These are phyloP conservation scores for Xanthoconium stramineum DNA, from an alignment of 768 basidiomycete species.

Conservation along the genomic window DNA sequence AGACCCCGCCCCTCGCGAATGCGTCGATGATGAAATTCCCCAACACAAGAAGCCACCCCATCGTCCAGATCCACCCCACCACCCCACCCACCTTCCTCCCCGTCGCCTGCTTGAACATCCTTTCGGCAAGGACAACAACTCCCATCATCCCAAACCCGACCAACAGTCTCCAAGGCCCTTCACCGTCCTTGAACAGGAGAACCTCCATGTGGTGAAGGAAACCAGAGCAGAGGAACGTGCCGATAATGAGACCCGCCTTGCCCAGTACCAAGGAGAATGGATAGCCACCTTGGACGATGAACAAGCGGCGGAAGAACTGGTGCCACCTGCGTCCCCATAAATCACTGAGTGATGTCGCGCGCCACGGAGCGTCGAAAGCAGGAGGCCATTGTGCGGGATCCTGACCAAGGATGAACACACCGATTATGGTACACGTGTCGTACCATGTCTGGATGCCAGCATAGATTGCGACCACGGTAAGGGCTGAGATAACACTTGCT, in stretches of 20 bases:
- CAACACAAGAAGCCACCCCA: neutral
- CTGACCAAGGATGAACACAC: neutral
- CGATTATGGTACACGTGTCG: neutral
- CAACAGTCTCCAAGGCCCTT: neutral
- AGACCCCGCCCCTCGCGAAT: neutral
- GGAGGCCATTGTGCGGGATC: neutral
- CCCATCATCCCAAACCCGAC: conserved; percentile 1
- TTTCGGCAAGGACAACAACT: neutral
- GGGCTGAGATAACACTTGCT: neutral
- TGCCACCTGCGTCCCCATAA: neutral
- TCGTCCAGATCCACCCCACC: neutral
- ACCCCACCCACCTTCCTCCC: neutral
- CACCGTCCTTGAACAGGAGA: neutral
- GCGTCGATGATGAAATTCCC: neutral
- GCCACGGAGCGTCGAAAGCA: neutral
- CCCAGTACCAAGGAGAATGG: neutral
- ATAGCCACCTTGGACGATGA: neutral
- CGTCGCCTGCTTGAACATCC: neutral
- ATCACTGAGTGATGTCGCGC: neutral
- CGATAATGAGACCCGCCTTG: neutral
- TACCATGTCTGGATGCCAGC: neutral
- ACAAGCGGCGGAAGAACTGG: neutral
- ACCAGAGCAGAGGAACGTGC: neutral
- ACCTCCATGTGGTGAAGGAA: neutral
- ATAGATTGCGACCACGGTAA: neutral